phyloP scores from a whole-genome alignment of 805 yeast genomes.

The Lipomyces yamanashiensis region DNA sequence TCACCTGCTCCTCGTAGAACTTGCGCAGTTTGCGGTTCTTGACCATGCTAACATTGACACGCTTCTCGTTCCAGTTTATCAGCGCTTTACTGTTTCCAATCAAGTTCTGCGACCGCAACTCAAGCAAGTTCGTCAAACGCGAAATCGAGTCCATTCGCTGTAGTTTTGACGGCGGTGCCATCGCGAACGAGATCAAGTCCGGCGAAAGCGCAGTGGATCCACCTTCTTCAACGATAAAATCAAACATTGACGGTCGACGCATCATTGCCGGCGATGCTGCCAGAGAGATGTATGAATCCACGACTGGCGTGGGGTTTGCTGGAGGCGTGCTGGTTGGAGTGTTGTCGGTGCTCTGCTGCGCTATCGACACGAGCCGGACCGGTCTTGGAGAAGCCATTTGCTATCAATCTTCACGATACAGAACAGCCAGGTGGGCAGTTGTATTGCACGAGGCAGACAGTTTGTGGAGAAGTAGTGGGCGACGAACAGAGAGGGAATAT shows the following conservation, averaged over 20 bases:
- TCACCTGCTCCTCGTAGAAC: slow-evolving; percentile 59
- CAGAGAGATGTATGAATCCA: slow-evolving; percentile 25
- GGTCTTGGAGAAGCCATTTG: slow-evolving; percentile 24
- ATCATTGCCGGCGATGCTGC: slow-evolving; percentile 31
- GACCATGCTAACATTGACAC: slow-evolving; percentile 39
- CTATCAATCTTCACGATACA: background rate
- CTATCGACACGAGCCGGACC: slow-evolving; percentile 7
- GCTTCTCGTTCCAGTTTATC: slow-evolving; percentile 49
- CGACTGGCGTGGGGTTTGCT: background rate
- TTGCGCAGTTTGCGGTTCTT: slow-evolving; percentile 45
- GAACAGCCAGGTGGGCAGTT: too few relatives aligned
- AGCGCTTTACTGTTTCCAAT: slow-evolving; percentile 53
- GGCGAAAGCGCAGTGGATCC: slow-evolving; percentile 27
- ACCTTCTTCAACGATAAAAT: slow-evolving; percentile 30
- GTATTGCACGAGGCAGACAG: background rate
- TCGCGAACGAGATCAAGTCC: slow-evolving; percentile 34
- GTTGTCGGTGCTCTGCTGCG: background rate
- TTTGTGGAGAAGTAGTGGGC: background rate
- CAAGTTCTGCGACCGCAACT: slow-evolving; percentile 53
- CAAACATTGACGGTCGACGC: slow-evolving; percentile 35
- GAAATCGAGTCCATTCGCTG: slow-evolving; percentile 36
- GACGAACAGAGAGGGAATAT: background rate
- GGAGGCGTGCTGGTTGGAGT: background rate
- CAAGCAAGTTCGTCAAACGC: slow-evolving; percentile 45
- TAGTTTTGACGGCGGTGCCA: slow-evolving; percentile 33